Base-by-base conservation (phyloP, 306 rosid species). In the Parietaria judaica region DNA sequence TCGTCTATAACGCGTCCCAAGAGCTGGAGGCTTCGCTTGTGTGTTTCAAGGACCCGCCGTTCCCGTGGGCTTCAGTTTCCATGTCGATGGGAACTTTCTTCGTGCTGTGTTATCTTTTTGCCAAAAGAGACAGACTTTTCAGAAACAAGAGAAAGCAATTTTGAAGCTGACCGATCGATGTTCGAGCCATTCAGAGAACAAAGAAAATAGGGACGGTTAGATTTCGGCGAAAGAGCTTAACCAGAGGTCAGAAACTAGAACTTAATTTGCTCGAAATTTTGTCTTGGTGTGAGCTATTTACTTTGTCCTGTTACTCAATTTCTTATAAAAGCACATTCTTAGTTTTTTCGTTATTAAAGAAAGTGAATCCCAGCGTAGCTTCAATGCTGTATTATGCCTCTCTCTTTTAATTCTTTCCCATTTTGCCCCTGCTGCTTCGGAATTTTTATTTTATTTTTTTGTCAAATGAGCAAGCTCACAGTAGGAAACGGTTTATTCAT, bases 91-190 rank as follows among this genome's bases (percentile, higher is more conserved):
- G 11, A 5, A 70, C 80, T 74, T 70, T 86, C 72, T 64, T 82
- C 75, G 77, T 81, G 59, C 65, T 81, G 68, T 79, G 78, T 70
- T 94, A 86, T 78, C 78, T 84, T 73, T 85, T 76, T 71, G 77
- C 81, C 3, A 86, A 71, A 80, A 71, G 78, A 66, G 78, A 81
- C 68, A 79, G 78, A 65, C 72, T 84, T 66, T 94, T 94, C 76
- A 84, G 83, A 71, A 94, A 78, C 74, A 94, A 94, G 78, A 76
- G 95, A 64, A 94, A 89, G 87, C 97, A 86, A 72, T 94, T 94
- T 81, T 94, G 95, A 88, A 60, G 78, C 55, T 54, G 60, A 67
- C 65, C 76, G 68, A 43, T 56, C 43, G 51, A 71, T 49, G 63
- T 80, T 76, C 85, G 88, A 85, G 78, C 54, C 71, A 61, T 82